Evolutionary conservation across 495 filamentous ascomycete species (phyloP), one percentile per base, ranked within the genome.

Genomic region (Aspergillus kassunensis): DNA sequence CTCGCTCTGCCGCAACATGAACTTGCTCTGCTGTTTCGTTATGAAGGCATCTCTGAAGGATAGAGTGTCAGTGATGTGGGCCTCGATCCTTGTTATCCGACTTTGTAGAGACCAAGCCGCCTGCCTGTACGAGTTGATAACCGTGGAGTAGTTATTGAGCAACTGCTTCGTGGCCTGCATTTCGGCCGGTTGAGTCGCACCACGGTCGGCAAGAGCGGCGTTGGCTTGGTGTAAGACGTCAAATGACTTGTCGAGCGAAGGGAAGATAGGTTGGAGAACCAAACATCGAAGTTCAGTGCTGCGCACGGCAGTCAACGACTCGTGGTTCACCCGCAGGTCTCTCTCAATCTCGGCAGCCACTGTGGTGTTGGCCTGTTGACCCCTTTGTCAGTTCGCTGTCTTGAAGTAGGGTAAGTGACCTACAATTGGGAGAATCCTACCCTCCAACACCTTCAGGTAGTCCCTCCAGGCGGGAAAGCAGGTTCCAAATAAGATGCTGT

Each of bases 401-500:
- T 36, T 4, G 0, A 12, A 13, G n/a, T 10, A 6, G 42, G 10
- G 7, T 11, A 46, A 37, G n/a, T 18, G 21, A 41, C 57, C 41
- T 45, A 62, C 69, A 31, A 71, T 58, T 2, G 60, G 58, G 16
- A 75, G 44, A n/a, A 73, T 60, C 11, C 58, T 49, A 4, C 43
- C 27, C 51, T 78, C 73, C 4, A 69, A 46, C 19, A 48, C 55
- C 18, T 58, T 60, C 13, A 76, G 65, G 25, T 72, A 72, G 7
- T 58, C 55, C 25, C 75, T 65, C 67, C 71, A 78, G 5, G 57
- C 53, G 2, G 65, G 63, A 15, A 71, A 60, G 49, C 71, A 76
- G 0, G 64, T 54, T 0, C 67, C 53, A 23, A 78, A 71, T 0
- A 74, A 39, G 3, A 67, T 41, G 23, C 54, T 56, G 35, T 76